Evolutionary conservation across 768 basidiomycete genomes (phyloP).

Genomic region (Boletus tylopilopsis): DNA sequence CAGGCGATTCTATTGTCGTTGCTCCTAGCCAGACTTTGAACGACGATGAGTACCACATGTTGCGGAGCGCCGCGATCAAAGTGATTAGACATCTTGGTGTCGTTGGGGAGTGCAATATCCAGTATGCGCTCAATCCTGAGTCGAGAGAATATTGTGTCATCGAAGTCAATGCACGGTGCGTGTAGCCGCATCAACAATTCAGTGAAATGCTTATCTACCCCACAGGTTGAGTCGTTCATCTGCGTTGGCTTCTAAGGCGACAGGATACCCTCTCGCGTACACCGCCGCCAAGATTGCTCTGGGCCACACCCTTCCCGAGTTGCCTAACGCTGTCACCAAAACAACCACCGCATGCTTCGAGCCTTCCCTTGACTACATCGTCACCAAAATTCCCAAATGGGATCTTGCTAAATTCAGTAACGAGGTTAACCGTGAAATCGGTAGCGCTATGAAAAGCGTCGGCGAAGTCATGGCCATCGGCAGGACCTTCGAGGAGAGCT

Average conservation of each 20-base stretch:
- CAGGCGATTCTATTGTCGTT: slow-evolving; percentile 97
- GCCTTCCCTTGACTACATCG: slow-evolving; percentile 97
- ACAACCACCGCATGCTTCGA: slow-evolving; percentile 99
- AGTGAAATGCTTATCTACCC: slow-evolving; percentile 1
- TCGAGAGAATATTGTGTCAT: slow-evolving; percentile 99
- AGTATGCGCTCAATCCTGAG: slow-evolving; percentile 93
- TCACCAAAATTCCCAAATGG: slow-evolving; percentile 99
- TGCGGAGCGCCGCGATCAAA: slow-evolving; percentile 96
- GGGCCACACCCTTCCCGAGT: slow-evolving; percentile 94
- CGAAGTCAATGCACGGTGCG: slow-evolving; percentile 87
- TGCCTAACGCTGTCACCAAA: slow-evolving; percentile 98
- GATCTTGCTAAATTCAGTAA: slow-evolving; percentile 96
- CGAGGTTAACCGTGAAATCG: slow-evolving; percentile 91
- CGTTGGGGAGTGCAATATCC: slow-evolving; percentile 98
- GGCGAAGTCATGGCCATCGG: slow-evolving; percentile 99
- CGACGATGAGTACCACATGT: slow-evolving; percentile 99
- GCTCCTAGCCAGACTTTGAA: slow-evolving; percentile 98
- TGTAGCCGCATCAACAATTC: not conserved
- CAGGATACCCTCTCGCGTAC: slow-evolving; percentile 98
- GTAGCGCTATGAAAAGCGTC: slow-evolving; percentile 98
- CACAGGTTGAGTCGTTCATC: slow-evolving; percentile 76
- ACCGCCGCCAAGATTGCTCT: slow-evolving; percentile 99
- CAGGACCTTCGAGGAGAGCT: slow-evolving; percentile 95
- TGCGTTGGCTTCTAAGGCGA: slow-evolving; percentile 97
- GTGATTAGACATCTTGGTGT: slow-evolving; percentile 99